These are phyloP conservation scores for Thuidium tamariscinum DNA, from an alignment of 225 moss, liverwort and hornwort genomes.

Conservation along the genomic window DNA sequence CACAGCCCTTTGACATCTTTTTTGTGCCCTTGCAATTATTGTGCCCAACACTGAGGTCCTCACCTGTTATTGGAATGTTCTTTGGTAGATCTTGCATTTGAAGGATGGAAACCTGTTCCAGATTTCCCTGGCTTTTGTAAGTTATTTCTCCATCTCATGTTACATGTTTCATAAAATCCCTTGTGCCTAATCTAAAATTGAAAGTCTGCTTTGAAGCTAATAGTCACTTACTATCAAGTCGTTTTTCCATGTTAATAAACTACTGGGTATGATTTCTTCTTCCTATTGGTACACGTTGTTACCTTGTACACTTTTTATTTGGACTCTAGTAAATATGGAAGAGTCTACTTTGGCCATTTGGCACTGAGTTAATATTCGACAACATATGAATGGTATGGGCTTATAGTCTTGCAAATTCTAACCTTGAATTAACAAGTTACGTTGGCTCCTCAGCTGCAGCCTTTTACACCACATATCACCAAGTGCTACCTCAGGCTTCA, in stretches of 20 bases:
- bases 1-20: background rate
- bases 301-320: background rate
- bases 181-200: background rate
- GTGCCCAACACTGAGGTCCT: background rate
- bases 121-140: constrained; percentile 74
- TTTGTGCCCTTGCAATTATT: background rate
- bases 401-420: background rate
- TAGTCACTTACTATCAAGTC: background rate
- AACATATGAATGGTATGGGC: background rate
- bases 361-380: background rate
- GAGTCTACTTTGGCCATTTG: background rate
- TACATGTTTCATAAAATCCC: background rate
- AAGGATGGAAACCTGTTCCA: constrained; percentile 61
- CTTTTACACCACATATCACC: constrained; percentile 54
- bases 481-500: constrained; percentile 41
- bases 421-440: background rate
- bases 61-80: background rate
- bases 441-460: constrained; percentile 27
- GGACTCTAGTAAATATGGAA: background rate
- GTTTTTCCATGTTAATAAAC: background rate
- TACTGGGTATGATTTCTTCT: background rate
- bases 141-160: background rate
- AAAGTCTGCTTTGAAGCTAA: background rate
- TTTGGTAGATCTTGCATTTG: constrained; percentile 63
- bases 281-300: background rate